A percentile compares a stretch with the other conserved stretches of the same genome.
phyloP scores from a whole-genome alignment of 2,329 filamentous ascomycete genomes.

The Diaporthe citrichinensis region DNA sequence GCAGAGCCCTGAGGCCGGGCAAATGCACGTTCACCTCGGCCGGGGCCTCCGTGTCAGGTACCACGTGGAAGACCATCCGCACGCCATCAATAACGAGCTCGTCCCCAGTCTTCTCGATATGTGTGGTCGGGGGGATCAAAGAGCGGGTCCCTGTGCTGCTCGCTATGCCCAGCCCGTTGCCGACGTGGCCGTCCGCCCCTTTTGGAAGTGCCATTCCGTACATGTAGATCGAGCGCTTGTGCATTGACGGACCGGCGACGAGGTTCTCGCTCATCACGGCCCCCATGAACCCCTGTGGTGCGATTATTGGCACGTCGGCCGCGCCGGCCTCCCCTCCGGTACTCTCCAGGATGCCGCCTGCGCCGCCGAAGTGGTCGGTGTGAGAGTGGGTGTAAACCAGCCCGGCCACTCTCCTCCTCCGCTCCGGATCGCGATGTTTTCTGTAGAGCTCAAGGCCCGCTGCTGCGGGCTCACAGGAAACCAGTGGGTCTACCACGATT shows the following conservation, averaged over 20 bases:
- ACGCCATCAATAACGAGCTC: conserved; percentile 52
- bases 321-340: neutral
- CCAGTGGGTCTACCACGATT: conserved; percentile 56
- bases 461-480: conserved; percentile 52
- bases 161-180: conserved; percentile 53
- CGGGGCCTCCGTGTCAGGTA: conserved; percentile 58
- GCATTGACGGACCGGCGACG: conserved; percentile 55
- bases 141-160: conserved; percentile 50
- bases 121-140: conserved; percentile 52
- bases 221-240: conserved; percentile 55
- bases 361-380: conserved; percentile 55
- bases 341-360: conserved; percentile 43
- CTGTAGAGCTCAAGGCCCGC: conserved; percentile 54
- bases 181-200: conserved; percentile 52
- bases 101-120: conserved; percentile 52
- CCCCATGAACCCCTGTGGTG: conserved; percentile 56
- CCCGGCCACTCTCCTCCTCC: conserved; percentile 47
- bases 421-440: conserved; percentile 43
- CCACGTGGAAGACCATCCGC: conserved; percentile 56
- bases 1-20: conserved; percentile 54
- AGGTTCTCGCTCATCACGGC: conserved; percentile 56
- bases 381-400: conserved; percentile 60
- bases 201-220: conserved; percentile 53
- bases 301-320: conserved; percentile 47
- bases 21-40: conserved; percentile 59